These are phyloP conservation scores for Colletotrichum viniferum DNA, from an alignment of 2,329 filamentous ascomycete species.

Conservation along the genomic window DNA sequence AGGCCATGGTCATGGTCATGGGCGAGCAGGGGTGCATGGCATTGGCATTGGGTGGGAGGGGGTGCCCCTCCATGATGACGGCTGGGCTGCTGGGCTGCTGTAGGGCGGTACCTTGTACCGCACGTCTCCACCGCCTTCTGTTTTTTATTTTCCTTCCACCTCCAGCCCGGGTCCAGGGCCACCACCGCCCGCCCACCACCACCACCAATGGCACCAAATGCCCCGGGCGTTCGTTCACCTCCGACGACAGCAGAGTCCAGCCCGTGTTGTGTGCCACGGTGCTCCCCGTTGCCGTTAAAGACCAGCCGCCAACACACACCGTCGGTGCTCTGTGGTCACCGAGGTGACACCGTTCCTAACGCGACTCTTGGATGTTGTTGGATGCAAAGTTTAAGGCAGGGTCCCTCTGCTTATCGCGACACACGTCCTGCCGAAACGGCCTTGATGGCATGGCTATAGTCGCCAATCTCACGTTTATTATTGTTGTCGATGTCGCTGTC, in stretches of 20 bases:
- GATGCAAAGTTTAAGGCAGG: background rate
- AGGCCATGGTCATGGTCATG: background rate
- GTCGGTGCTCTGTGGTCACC: constrained; percentile 15
- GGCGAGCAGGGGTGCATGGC: background rate
- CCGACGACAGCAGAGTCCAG: background rate
- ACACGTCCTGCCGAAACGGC: background rate
- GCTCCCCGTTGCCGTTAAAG: constrained; percentile 2
- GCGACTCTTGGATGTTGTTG: constrained; percentile 19
- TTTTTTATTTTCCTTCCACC: background rate
- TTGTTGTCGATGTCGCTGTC: background rate
- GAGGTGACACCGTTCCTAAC: constrained; percentile 13
- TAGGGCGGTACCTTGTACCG: constrained; percentile 6
- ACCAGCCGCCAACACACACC: background rate
- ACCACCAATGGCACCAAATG: background rate
- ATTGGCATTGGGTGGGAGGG: background rate
- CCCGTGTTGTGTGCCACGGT: background rate
- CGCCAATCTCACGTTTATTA: background rate
- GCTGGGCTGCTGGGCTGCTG: background rate
- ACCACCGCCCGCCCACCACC: background rate
- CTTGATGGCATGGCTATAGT: background rate
- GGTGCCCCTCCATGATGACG: constrained; percentile 20
- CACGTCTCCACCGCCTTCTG: background rate
- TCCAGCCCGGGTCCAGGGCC: background rate
- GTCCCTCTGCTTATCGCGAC: background rate
- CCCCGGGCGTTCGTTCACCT: background rate